Evolutionary conservation across 2,329 filamentous ascomycete species (phyloP).

Genomic region (Ustulina deusta): DNA sequence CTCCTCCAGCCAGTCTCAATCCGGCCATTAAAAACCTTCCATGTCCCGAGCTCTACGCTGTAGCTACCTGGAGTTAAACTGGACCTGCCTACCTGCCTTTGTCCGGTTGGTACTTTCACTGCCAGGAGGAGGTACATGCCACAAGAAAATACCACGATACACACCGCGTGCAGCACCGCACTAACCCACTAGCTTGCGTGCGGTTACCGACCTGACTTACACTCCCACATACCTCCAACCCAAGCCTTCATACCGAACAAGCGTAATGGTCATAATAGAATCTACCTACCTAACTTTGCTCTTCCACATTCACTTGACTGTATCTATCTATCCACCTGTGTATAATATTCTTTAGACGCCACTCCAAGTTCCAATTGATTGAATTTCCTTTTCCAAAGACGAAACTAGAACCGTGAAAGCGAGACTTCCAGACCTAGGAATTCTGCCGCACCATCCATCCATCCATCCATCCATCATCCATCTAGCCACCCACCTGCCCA

Average conservation of each 20-base stretch:
- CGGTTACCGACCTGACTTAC: slow-evolving; percentile 30
- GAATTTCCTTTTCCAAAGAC: slow-evolving; percentile 35
- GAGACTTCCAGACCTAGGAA: slow-evolving; percentile 15
- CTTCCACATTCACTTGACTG: slow-evolving; percentile 35
- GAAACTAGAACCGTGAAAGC: slow-evolving; percentile 27
- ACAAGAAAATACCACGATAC: not conserved
- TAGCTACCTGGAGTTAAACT: not conserved
- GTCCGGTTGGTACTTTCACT: not conserved
- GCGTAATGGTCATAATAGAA: slow-evolving; percentile 42
- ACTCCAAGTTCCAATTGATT: slow-evolving; percentile 41
- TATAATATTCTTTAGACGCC: slow-evolving; percentile 46
- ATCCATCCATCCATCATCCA: not conserved
- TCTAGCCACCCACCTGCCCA: not conserved
- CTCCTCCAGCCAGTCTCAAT: slow-evolving; percentile 29
- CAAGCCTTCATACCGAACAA: slow-evolving; percentile 41
- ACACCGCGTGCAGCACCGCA: not conserved
- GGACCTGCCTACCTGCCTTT: not conserved
- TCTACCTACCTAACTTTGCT: slow-evolving; percentile 35
- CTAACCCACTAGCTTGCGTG: slow-evolving; percentile 16
- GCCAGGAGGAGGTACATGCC: not conserved
- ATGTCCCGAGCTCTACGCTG: not conserved
- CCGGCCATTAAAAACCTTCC: slow-evolving; percentile 25
- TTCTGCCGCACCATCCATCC: slow-evolving; percentile 11
- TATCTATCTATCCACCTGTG: slow-evolving; percentile 33
- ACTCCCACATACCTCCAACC: slow-evolving; percentile 37